Percentiles rank a stretch among this genome's conserved stretches.
Conservation (phyloP, 176 grass and related monocot species). For the Oryza glaberrima region DNA sequence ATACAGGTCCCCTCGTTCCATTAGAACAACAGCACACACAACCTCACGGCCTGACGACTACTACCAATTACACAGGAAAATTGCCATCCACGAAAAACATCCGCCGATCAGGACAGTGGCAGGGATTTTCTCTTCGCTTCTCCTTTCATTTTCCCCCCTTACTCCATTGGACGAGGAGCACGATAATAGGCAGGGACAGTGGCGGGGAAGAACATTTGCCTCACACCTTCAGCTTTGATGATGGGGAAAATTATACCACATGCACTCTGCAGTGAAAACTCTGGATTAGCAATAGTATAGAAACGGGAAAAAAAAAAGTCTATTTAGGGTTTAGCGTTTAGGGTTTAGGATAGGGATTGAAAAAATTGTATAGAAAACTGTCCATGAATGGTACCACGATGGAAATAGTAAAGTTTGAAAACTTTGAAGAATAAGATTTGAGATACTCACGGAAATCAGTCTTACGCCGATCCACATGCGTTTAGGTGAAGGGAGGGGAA, state of each 20-base stretch:
- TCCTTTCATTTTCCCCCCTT: background rate
- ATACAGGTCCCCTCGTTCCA: background rate
- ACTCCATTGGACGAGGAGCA: slow-evolving; percentile 35
- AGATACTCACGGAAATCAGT: slow-evolving; percentile 81
- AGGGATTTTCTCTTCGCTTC: background rate
- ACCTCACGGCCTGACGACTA: background rate
- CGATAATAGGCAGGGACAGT: slow-evolving; percentile 89
- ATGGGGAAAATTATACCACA: slow-evolving; percentile 95
- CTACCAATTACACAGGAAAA: background rate
- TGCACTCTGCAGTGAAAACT: slow-evolving; percentile 56
- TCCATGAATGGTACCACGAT: background rate
- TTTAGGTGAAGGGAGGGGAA: slow-evolving; percentile 84
- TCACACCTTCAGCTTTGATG: slow-evolving; percentile 93
- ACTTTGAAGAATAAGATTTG: background rate
- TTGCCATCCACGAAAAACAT: background rate
- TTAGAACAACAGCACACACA: background rate
- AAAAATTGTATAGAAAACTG: background rate
- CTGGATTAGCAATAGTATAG: slow-evolving; percentile 6
- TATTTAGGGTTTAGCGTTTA: too few relatives aligned
- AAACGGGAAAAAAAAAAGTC: background rate
- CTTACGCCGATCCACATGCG: slow-evolving; percentile 79
- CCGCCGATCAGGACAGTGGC: background rate
- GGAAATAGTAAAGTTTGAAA: background rate
- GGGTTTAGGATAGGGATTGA: background rate
- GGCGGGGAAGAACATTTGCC: slow-evolving; percentile 99